Base-by-base conservation (phyloP, 805 yeast species). In the Myxozyma sirexii region DNA sequence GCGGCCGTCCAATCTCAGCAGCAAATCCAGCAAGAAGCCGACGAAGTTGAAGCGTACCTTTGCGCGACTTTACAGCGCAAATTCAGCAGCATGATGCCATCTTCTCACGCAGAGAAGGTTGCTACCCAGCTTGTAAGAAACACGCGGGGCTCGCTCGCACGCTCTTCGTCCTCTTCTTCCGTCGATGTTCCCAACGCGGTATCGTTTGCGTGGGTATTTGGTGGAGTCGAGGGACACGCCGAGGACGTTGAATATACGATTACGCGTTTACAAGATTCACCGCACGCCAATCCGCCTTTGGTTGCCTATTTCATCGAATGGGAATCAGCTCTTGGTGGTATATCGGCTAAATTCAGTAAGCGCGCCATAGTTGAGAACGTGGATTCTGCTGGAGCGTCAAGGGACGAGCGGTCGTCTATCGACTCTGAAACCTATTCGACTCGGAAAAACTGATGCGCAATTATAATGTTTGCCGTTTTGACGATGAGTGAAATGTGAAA, bases 191-290 rank as follows among this genome's bases (percentile, higher is more conserved):
- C 42, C 33, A 47, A 24, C 29, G 51, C 49, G 17, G 35, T 53
- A 27, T 42, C 59, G n/a, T 60, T 55, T 33, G 50, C 54, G 12
- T 56, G 60, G 60, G 52, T 50, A n/a, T 60, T 60, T 47, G 63
- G 63, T 24, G 63, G 63, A n/a, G 12, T 44, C 4, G 63, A 51
- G 12, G 60, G 57, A 13, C 43, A 38, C 15, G 45, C 43, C 33
- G 57, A 60, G 12, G 43, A 56, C 19, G 38, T 56, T 37, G 50
- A 56, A 21, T 60, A 56, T 29, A 38, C 57, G 6, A 47, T 60
- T 19, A 31, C 46, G 10, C 23, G 19, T 21, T n/a, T 38, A 3
- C 43, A 44, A 7, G 42, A 21, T 12, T 38, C 44, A n/a, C 49
- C 33, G 26, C 15, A n/a, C 23, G 41, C 29, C 13, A 43, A 24